These are phyloP conservation scores for Solanum gracilifrons DNA, from an alignment of 257 asterid species.

Conservation along the genomic window DNA sequence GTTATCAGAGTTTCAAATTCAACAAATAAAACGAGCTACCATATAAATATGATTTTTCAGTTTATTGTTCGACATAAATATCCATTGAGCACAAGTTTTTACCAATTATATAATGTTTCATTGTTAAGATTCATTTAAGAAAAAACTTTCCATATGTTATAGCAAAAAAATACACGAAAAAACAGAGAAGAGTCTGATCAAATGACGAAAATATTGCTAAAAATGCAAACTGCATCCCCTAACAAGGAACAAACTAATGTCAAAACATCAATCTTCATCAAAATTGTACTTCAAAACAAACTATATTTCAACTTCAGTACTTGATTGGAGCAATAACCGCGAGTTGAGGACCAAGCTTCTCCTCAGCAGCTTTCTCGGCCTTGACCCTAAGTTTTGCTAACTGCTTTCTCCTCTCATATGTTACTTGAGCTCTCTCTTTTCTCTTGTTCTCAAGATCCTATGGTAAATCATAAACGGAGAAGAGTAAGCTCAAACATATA, in stretches of 20 bases:
- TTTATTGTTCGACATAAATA: too few relatives aligned
- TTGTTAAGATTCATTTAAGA: neutral
- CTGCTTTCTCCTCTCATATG: constrained; percentile 1
- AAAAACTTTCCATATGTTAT: neutral
- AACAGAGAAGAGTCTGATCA: neutral
- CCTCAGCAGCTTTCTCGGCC: neutral
- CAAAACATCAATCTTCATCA: neutral
- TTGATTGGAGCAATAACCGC: neutral
- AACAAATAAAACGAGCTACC: neutral
- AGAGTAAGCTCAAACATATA: neutral
- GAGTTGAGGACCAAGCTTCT: neutral
- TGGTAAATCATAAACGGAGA: neutral
- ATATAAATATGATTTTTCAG: too few relatives aligned
- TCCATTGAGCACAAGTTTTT: neutral
- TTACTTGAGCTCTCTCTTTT: neutral
- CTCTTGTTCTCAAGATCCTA: neutral
- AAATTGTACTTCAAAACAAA: neutral
- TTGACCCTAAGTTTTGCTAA: neutral
- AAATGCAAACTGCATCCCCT: neutral
- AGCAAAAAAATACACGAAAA: neutral
- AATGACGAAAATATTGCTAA: neutral
- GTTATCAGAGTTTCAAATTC: neutral
- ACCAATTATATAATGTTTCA: neutral
- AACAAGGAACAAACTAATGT: neutral
- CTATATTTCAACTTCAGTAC: neutral